A percentile compares a stretch with the other conserved stretches of the same genome.
phyloP scores from a whole-genome alignment of 768 basidiomycete genomes.

The Lactarius psammicola region DNA sequence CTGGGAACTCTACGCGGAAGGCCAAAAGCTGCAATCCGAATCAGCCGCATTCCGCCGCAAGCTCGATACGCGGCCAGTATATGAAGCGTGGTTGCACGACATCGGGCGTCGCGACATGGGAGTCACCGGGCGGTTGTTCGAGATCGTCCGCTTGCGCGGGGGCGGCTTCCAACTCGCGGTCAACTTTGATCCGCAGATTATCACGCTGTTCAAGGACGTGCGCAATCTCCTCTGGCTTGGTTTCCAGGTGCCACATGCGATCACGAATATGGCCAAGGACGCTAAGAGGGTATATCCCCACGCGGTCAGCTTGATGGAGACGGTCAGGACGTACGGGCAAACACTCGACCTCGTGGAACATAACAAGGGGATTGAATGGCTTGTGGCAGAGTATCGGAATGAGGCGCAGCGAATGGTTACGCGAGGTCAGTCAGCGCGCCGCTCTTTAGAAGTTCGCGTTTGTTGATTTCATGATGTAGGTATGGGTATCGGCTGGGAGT shows the following conservation, averaged over 20 bases:
- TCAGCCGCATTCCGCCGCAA: slow-evolving; percentile 91
- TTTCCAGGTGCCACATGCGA: slow-evolving; percentile 92
- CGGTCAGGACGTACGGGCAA: slow-evolving; percentile 96
- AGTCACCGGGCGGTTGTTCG: slow-evolving; percentile 88
- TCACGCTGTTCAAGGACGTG: slow-evolving; percentile 98
- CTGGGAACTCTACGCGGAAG: slow-evolving; percentile 99
- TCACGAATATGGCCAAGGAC: slow-evolving; percentile 96
- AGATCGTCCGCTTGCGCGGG: slow-evolving; percentile 74
- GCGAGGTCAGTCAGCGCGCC: slow-evolving; percentile 58
- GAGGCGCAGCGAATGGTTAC: slow-evolving; percentile 92
- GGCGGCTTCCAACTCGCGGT: slow-evolving; percentile 86
- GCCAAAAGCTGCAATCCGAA: slow-evolving; percentile 94
- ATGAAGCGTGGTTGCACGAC: slow-evolving; percentile 94
- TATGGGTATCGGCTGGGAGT: slow-evolving; percentile 95
- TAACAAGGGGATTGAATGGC: slow-evolving; percentile 89
- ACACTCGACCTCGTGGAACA: slow-evolving; percentile 87
- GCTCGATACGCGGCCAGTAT: slow-evolving; percentile 90
- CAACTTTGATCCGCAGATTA: slow-evolving; percentile 98
- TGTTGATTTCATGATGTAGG: slow-evolving; percentile 46
- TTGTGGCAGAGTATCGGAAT: slow-evolving; percentile 92
- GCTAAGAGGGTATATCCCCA: slow-evolving; percentile 98
- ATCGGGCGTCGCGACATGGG: slow-evolving; percentile 92
- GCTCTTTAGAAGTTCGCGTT: not conserved
- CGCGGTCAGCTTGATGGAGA: slow-evolving; percentile 98
- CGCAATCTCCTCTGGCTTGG: slow-evolving; percentile 94